phyloP scores from a whole-genome alignment of 2,329 filamentous ascomycete species.

The Hypoxylon sp. region DNA sequence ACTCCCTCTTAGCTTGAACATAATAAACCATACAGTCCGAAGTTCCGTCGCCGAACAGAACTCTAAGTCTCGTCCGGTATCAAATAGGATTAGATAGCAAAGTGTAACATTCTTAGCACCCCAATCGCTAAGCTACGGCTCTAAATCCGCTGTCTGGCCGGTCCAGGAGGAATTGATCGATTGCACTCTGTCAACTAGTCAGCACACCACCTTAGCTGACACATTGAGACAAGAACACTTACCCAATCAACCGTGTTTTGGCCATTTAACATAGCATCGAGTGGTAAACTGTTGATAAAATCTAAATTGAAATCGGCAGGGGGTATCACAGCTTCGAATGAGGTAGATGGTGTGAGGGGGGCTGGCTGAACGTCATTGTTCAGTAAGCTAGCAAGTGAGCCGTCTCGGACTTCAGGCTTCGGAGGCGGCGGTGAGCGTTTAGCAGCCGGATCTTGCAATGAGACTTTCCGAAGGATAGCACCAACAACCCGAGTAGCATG shows the following conservation, averaged over 20 bases:
- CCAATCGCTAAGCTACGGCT: constrained; percentile 13
- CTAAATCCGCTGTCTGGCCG: constrained; percentile 46
- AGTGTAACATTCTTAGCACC: neutral
- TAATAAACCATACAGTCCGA: constrained; percentile 18
- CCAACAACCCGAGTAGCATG: constrained; percentile 60
- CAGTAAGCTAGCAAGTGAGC: constrained; percentile 51
- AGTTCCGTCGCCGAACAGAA: constrained; percentile 25
- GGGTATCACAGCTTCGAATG: constrained; percentile 45
- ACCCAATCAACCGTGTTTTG: constrained; percentile 58
- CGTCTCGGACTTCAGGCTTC: constrained; percentile 50
- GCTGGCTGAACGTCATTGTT: constrained; percentile 51
- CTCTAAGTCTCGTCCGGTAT: constrained; percentile 19
- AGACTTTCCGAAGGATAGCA: constrained; percentile 58
- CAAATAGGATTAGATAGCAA: constrained; percentile 3
- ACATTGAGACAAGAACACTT: constrained; percentile 35
- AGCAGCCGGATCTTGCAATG: constrained; percentile 47
- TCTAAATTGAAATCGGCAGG: constrained; percentile 50
- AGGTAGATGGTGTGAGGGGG: constrained; percentile 31
- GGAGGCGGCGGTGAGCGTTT: constrained; percentile 43
- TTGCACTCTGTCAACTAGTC: constrained; percentile 45
- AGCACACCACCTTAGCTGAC: constrained; percentile 15
- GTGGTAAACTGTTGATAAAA: constrained; percentile 53
- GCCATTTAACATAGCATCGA: constrained; percentile 56
- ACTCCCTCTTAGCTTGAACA: constrained; percentile 7
- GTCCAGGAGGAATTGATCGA: constrained; percentile 51